These are phyloP conservation scores for Castanospermum australe DNA, from an alignment of 306 rosid species.

Conservation along the genomic window DNA sequence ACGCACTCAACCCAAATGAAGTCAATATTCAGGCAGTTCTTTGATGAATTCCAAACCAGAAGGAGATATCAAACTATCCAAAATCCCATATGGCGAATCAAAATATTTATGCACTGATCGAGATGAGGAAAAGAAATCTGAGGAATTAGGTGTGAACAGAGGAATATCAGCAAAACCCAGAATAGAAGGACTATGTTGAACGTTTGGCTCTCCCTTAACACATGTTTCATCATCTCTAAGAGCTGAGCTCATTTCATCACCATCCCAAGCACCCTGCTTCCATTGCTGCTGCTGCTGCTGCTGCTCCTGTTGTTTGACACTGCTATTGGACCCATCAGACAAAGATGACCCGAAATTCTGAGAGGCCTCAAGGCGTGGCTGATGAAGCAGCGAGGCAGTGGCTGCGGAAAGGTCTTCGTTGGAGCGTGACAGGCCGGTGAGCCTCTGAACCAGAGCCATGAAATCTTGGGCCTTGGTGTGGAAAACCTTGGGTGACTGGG, in stretches of 20 bases:
- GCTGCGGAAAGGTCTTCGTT: not conserved
- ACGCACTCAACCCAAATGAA: not conserved
- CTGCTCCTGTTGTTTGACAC: not conserved
- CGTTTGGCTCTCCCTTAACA: not conserved
- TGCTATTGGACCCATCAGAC: not conserved
- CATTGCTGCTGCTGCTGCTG: not conserved
- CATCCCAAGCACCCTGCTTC: not conserved
- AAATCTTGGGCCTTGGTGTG: conserved; percentile 58
- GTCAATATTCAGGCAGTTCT: conserved; percentile 50
- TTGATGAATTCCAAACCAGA: conserved; percentile 54
- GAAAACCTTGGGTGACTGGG: conserved; percentile 63
- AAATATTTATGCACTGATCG: conserved; percentile 27
- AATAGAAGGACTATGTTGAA: not conserved
- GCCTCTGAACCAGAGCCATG: conserved; percentile 73
- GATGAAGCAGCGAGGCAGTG: not conserved
- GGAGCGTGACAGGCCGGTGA: conserved; percentile 50
- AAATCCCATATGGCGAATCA: conserved; percentile 22
- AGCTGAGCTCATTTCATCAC: conserved; percentile 16
- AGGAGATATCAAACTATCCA: conserved; percentile 45
- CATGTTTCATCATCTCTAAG: conserved; percentile 18
- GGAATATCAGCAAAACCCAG: conserved; percentile 41
- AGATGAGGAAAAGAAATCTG: conserved; percentile 36
- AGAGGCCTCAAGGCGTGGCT: not conserved
- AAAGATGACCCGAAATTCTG: not conserved
- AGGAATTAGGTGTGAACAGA: conserved; percentile 46